phyloP scores from a whole-genome alignment of 1,284 basidiomycete genomes.

The Acaromyces ingoldii region DNA sequence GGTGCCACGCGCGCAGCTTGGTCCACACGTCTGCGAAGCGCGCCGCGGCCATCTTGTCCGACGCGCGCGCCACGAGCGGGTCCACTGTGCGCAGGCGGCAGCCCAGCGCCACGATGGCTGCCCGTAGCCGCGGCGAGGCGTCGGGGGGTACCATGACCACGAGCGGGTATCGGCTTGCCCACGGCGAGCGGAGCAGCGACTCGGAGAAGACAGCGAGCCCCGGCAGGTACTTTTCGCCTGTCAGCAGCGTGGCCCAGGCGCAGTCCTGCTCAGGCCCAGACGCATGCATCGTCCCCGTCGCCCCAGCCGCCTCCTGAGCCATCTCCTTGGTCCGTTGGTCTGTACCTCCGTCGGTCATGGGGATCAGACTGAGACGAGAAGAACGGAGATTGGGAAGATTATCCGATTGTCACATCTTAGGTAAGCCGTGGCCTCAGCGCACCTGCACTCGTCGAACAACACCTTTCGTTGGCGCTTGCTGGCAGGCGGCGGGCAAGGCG shows the following conservation, averaged over 20 bases:
- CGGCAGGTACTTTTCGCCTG: conserved; percentile 35
- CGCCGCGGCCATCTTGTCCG: conserved; percentile 15
- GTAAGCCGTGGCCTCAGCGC: no score
- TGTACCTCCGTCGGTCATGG: no score
- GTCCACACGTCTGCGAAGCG: conserved; percentile 48
- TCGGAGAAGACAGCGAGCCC: conserved; percentile 36
- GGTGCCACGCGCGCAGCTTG: conserved; percentile 44
- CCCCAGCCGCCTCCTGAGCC: no score
- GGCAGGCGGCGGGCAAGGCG: no score
- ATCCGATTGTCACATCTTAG: no score
- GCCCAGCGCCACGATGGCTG: conserved; percentile 21
- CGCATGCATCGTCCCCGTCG: no score
- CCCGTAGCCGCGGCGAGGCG: conserved; percentile 15
- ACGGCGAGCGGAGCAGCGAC: conserved; percentile 20
- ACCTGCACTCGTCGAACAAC: no score
- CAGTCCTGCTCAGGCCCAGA: conserved; percentile 7
- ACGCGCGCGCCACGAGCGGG: neutral
- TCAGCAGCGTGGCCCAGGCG: conserved; percentile 42
- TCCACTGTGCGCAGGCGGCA: conserved; percentile 13
- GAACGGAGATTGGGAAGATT: no score
- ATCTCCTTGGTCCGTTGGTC: no score
- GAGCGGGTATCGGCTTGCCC: conserved; percentile 26
- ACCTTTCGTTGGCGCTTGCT: no score
- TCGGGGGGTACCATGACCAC: conserved; percentile 35
- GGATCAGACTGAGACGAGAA: no score